Base-by-base conservation (phyloP, 2,329 filamentous ascomycete genomes). In the Fusarium nanum region DNA sequence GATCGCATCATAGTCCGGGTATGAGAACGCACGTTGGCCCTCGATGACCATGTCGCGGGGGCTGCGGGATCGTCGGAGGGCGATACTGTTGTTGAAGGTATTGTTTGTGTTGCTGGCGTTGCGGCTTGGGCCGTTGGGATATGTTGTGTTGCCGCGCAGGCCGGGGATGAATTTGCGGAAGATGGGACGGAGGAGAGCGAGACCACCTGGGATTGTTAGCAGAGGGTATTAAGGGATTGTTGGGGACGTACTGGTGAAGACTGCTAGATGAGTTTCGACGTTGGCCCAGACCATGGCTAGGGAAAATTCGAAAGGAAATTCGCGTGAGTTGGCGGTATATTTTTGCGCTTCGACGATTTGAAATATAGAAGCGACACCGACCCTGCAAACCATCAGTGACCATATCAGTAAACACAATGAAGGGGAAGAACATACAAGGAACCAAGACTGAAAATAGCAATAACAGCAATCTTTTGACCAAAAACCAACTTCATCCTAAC, bases 141-240 rank as follows among this genome's bases (percentile, higher is more conserved):
- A 70, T 8, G 41, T 70, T 5, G 48, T 70, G 12, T 63, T 46
- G 45, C 67, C 67, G 0, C 56, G 48, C 3, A 70, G 54, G 5
- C 67, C 67, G 9, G 67, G 67, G 14, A 70, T 67, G 20, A 70
- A 55, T 30, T 70, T 70, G 53, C 67, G 67, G 25, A 70, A 70
- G 4, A 70, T 70, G 2, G 67, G 67, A 7, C 67, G 62, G 7
- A 70, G 67, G 7, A 70, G 62, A 32, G 57, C 62, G 9, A 70
- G 56, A 13, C 67, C 67, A 18, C 67, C 67, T 58, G 12, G 2
- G 11, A 1, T 14, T 9, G 45, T 70, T 20, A 70, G 45, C 23
- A n/a, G 16, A 37, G 4, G 28, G 2, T 5, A 14, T 25, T 10
- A 9, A 2, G 3, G n/a, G 7, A 2, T 22, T 12, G 11, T 2